Conservation (phyloP, 192 early-diverging fungal genomes). For the Linnemannia exigua region DNA sequence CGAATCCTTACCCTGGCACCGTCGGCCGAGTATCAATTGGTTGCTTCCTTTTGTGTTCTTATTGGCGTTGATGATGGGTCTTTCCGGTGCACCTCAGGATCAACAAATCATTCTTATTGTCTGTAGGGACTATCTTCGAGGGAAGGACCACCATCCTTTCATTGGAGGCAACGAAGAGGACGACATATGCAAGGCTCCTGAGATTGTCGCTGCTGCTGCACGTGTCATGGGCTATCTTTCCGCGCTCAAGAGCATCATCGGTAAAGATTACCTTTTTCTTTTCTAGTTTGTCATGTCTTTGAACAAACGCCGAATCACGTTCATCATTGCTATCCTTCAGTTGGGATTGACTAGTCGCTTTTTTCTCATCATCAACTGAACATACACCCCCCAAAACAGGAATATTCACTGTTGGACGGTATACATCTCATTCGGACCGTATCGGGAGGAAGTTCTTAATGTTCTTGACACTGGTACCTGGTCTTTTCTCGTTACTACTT, state of each 20-base stretch:
- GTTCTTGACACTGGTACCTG: slow-evolving; percentile 4
- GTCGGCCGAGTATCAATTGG: neutral
- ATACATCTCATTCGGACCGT: slow-evolving; percentile 2
- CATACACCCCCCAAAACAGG: neutral
- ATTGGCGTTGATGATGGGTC: neutral
- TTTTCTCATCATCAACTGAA: neutral
- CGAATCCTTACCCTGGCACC: neutral
- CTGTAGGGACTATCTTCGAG: slow-evolving; percentile 15
- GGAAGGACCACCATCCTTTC: neutral
- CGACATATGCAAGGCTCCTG: neutral
- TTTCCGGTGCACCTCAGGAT: neutral
- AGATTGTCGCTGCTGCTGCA: slow-evolving; percentile 11
- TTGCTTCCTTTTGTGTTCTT: neutral
- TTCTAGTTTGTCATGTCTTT: neutral
- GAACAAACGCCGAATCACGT: too few relatives aligned
- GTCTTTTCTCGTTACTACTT: neutral
- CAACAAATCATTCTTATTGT: slow-evolving; percentile 12
- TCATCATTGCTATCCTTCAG: too few relatives aligned
- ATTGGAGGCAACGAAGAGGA: neutral
- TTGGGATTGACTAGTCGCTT: neutral
- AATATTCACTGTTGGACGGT: slow-evolving; percentile 8
- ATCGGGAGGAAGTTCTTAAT: slow-evolving; percentile 17
- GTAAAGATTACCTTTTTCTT: neutral
- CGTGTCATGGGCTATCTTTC: slow-evolving; percentile 2
- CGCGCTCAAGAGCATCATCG: slow-evolving; percentile 7